Conservation (phyloP, 306 rosid species). For the Notholithocarpus densiflorus region DNA sequence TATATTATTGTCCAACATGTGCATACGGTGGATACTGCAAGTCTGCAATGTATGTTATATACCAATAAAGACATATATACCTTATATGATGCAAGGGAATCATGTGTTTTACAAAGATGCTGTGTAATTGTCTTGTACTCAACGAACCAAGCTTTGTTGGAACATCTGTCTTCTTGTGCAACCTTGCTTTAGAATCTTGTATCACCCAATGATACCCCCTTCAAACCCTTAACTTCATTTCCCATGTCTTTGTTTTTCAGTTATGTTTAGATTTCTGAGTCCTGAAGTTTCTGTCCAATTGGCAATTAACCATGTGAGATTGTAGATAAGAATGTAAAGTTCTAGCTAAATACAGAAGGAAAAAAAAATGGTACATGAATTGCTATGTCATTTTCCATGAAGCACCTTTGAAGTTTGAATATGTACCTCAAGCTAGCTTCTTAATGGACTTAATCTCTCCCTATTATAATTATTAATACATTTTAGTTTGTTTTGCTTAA, state of each 20-base stretch:
- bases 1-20: too few relatives aligned
- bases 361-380: background rate
- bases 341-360: background rate
- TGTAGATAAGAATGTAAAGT: background rate
- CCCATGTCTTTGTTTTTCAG: background rate
- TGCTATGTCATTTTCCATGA: background rate
- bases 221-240: background rate
- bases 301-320: background rate
- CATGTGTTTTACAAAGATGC: conserved; percentile 8
- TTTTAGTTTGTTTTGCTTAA: too few relatives aligned
- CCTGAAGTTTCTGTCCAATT: background rate
- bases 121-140: conserved; percentile 31
- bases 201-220: conserved; percentile 10
- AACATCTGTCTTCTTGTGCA: conserved; percentile 36
- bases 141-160: conserved; percentile 6
- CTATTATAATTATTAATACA: too few relatives aligned
- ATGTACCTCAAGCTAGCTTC: too few relatives aligned
- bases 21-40: too few relatives aligned
- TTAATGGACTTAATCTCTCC: too few relatives aligned
- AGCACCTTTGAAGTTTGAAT: too few relatives aligned
- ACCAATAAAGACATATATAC: too few relatives aligned
- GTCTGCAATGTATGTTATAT: too few relatives aligned
- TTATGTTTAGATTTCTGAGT: background rate
- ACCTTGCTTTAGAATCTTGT: conserved; percentile 35
- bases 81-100: too few relatives aligned